Conservation (phyloP, 805 yeast genomes). For the Pichia nakasei region DNA sequence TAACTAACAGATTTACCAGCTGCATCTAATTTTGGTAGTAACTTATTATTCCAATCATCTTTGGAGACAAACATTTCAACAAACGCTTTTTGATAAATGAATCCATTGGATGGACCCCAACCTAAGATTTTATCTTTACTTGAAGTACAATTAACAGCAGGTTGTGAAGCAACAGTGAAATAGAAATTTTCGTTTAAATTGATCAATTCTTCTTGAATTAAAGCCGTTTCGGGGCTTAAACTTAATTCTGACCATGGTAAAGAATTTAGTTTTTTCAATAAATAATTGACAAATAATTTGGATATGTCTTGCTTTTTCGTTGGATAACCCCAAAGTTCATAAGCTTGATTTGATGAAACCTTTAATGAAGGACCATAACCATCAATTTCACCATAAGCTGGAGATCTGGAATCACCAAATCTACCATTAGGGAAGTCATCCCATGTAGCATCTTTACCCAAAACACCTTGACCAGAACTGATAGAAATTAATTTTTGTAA, state of each 20-base stretch:
- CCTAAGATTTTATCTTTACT: constrained; percentile 88
- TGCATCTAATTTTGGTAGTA: constrained; percentile 44
- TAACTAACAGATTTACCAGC: constrained; percentile 50
- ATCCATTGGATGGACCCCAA: constrained; percentile 93
- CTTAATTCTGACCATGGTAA: constrained; percentile 92
- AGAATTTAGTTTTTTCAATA: constrained; percentile 64
- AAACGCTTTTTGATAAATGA: constrained; percentile 86
- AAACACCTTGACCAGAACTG: constrained; percentile 72
- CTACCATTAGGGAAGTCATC: constrained; percentile 96
- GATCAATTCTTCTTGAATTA: constrained; percentile 86
- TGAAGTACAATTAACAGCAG: constrained; percentile 73
- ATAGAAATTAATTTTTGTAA: constrained; percentile 63
- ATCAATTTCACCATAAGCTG: constrained; percentile 96
- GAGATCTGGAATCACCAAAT: constrained; percentile 90
- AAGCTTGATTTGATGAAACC: constrained; percentile 57
- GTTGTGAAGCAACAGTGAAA: constrained; percentile 93
- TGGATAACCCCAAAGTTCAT: constrained; percentile 77
- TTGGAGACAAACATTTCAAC: constrained; percentile 82
- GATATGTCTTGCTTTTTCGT: constrained; percentile 49
- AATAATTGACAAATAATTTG: constrained; percentile 58
- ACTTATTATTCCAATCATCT: constrained; percentile 50
- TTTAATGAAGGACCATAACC: constrained; percentile 93
- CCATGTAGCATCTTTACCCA: constrained; percentile 92
- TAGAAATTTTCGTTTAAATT: constrained; percentile 64
- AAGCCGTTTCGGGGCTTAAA: constrained; percentile 78